Conservation (phyloP, 768 basidiomycete species). For the Mycena alexandri region DNA sequence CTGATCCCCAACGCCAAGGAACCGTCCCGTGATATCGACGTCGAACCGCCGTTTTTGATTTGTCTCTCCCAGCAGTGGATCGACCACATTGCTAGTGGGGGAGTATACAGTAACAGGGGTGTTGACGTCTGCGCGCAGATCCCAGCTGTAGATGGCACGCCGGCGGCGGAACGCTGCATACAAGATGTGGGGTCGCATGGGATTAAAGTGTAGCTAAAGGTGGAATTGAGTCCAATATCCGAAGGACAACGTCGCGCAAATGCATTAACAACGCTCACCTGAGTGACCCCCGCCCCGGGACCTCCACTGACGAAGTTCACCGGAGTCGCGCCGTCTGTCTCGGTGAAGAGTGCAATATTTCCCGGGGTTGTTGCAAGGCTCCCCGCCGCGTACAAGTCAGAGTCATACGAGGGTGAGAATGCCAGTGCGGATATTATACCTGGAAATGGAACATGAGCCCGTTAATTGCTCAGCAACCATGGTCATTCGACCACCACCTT, state of each 20-base stretch:
- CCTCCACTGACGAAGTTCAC: slow-evolving; percentile 76
- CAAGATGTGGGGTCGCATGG: slow-evolving; percentile 73
- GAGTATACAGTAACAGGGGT: slow-evolving; percentile 56
- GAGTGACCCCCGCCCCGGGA: slow-evolving; percentile 62
- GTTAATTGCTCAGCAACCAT: neutral
- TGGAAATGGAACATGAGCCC: slow-evolving; percentile 42
- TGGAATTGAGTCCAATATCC: too few species aligned
- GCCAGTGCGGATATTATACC: slow-evolving; percentile 90
- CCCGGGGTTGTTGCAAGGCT: slow-evolving; percentile 67
- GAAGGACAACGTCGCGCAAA: neutral
- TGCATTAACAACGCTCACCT: slow-evolving; percentile 61
- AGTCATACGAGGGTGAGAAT: slow-evolving; percentile 74
- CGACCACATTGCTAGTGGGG: slow-evolving; percentile 27
- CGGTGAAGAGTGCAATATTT: slow-evolving; percentile 78
- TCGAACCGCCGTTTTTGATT: slow-evolving; percentile 89
- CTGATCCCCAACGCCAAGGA: slow-evolving; percentile 76
- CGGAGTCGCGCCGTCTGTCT: slow-evolving; percentile 65
- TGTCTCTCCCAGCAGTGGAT: slow-evolving; percentile 48
- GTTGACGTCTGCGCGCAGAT: slow-evolving; percentile 72
- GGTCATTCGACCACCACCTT: slow-evolving; percentile 64
- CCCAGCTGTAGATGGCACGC: slow-evolving; percentile 80
- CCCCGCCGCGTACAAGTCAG: slow-evolving; percentile 84
- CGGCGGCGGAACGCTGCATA: slow-evolving; percentile 84
- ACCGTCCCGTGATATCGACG: slow-evolving; percentile 75
- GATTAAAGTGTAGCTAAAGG: slow-evolving; percentile 81